Evolutionary conservation across 2,329 filamentous ascomycete genomes (phyloP).

Genomic region (Pseudocercospora musae): DNA sequence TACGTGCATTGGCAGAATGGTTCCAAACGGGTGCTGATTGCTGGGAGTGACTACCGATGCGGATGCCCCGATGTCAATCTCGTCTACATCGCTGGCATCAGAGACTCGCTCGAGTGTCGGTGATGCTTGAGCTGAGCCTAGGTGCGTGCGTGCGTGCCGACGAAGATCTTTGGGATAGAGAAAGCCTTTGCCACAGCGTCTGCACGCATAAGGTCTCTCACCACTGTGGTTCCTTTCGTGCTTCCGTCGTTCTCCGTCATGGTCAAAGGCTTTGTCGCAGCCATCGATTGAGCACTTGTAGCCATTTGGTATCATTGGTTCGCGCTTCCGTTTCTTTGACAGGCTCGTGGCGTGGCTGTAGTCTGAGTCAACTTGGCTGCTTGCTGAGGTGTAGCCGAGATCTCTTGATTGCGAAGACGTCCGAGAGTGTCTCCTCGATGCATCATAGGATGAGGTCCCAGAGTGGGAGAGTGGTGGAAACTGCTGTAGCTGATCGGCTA

Average conservation of each 20-base stretch:
- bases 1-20: background rate
- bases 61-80: background rate
- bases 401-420: constrained; percentile 13
- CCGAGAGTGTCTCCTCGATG: constrained; percentile 6
- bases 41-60: background rate
- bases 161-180: constrained; percentile 14
- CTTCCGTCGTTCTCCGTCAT: constrained; percentile 13
- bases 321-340: constrained; percentile 12
- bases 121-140: constrained; percentile 8
- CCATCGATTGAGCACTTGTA: constrained; percentile 4
- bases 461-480: constrained; percentile 9
- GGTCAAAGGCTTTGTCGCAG: constrained; percentile 11
- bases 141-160: constrained; percentile 9
- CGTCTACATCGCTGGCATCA: constrained; percentile 2
- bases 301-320: constrained; percentile 10
- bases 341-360: constrained; percentile 9
- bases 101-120: constrained; percentile 6
- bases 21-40: background rate
- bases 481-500: constrained; percentile 8
- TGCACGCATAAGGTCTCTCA: constrained; percentile 8
- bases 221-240: constrained; percentile 11
- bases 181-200: constrained; percentile 12
- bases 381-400: constrained; percentile 14
- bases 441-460: background rate
- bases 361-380: constrained; percentile 14